Percentiles rank a stretch among this genome's conserved stretches.
phyloP scores from a whole-genome alignment of 2,329 filamentous ascomycete species.

The Ustulina deusta region DNA sequence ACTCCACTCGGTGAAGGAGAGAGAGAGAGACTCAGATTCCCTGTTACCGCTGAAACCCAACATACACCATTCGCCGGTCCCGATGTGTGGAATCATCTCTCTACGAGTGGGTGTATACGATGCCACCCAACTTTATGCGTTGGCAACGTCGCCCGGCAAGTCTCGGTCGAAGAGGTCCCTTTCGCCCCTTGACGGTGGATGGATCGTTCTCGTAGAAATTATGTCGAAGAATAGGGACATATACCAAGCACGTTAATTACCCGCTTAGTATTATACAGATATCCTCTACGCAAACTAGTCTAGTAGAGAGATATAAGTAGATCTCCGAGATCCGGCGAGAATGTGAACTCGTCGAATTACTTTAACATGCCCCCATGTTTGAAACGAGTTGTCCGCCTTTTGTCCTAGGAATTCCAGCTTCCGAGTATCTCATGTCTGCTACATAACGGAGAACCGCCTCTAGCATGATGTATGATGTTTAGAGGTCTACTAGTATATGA shows the following conservation, averaged over 20 bases:
- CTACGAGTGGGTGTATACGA: background rate
- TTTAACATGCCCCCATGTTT: no score
- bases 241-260: background rate
- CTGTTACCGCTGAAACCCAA: background rate
- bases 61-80: constrained; percentile 12
- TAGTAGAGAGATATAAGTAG: no score
- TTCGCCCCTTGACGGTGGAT: background rate
- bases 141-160: background rate
- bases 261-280: background rate
- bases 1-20: constrained; percentile 32
- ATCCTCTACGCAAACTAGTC: background rate
- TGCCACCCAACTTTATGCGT: constrained; percentile 4
- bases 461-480: background rate
- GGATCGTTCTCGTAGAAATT: background rate
- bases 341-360: background rate
- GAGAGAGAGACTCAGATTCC: constrained; percentile 2
- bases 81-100: background rate
- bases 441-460: background rate
- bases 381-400: no score
- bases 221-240: background rate
- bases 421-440: background rate
- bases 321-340: background rate
- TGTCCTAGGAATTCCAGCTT: background rate
- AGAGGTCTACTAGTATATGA: background rate
- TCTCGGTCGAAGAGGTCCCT: background rate